Conservation (phyloP, 257 asterid genomes). For the Lithospermum erythrorhizon region DNA sequence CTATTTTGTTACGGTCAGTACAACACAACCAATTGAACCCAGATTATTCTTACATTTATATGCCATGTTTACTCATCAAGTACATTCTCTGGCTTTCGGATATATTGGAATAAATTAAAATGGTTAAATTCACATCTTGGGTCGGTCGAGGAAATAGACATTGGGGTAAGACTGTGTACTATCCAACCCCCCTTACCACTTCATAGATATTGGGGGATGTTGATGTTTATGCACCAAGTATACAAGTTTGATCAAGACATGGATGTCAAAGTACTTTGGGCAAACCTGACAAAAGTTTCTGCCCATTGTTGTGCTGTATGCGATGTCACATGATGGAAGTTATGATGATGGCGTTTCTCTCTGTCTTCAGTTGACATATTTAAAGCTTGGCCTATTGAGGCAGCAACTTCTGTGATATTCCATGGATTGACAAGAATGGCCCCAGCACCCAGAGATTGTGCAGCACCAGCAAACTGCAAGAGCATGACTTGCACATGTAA, state of each 20-base stretch:
- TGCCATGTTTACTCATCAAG: no score
- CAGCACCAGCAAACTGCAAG: constrained; percentile 96
- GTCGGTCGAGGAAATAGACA: no score
- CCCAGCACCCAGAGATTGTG: constrained; percentile 98
- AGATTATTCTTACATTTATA: no score
- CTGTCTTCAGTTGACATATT: constrained; percentile 76
- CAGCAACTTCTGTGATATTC: constrained; percentile 86
- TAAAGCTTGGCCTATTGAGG: constrained; percentile 57
- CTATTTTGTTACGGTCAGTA: no score
- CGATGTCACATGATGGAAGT: constrained; percentile 74
- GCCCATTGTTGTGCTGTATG: constrained; percentile 99
- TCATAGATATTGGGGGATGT: no score
- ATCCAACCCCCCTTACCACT: no score
- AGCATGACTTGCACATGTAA: background rate
- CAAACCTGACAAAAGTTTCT: constrained; percentile 85
- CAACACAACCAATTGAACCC: no score
- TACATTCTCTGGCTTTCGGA: no score
- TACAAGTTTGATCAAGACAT: background rate
- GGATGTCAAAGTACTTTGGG: constrained; percentile 12
- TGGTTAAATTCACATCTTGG: no score
- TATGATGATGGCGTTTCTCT: constrained; percentile 86
- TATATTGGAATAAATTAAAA: no score
- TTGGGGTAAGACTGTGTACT: no score
- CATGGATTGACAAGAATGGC: constrained; percentile 97
- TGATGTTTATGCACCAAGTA: no score